These are phyloP conservation scores for Dendrostoma leiphaemia DNA, from an alignment of 2,329 filamentous ascomycete species.

Conservation along the genomic window DNA sequence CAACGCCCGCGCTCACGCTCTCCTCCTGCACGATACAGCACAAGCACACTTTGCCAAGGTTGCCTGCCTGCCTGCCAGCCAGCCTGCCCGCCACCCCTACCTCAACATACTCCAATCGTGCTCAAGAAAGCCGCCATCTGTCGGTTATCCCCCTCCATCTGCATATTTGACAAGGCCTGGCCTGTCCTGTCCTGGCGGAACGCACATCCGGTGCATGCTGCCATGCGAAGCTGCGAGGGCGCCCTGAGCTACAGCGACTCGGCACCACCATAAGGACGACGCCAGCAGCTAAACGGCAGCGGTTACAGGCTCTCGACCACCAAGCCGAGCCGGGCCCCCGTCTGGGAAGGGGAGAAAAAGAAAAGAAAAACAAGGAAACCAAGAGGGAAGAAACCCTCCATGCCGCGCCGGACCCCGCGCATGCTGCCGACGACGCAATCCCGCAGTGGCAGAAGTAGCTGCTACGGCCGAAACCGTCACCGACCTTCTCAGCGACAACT, in stretches of 20 bases:
- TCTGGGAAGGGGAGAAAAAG: not conserved
- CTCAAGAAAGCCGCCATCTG: too few relatives aligned
- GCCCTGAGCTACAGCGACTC: slow-evolving; percentile 1
- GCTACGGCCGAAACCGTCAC: slow-evolving; percentile 7
- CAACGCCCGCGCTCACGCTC: too few relatives aligned
- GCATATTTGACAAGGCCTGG: not conserved
- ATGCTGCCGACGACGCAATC: not conserved
- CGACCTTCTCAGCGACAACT: not conserved
- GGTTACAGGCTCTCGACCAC: not conserved
- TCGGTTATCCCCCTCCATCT: not conserved
- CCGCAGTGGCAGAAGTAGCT: not conserved
- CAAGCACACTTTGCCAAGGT: too few relatives aligned
- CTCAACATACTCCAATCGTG: too few relatives aligned
- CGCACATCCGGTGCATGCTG: not conserved
- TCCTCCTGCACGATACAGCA: too few relatives aligned
- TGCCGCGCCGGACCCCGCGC: slow-evolving; percentile 8
- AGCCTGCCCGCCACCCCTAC: too few relatives aligned
- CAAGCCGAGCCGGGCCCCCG: not conserved
- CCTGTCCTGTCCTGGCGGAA: not conserved
- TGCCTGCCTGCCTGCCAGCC: too few relatives aligned
- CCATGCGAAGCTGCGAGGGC: slow-evolving; percentile 1
- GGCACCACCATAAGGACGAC: not conserved
- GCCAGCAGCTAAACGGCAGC: too few relatives aligned
- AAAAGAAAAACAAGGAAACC: not conserved
- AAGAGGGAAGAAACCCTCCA: not conserved